Evolutionary conservation across 768 basidiomycete species (phyloP), one percentile per base, ranked within the genome.

Genomic region (Collybiopsis luxurians): DNA sequence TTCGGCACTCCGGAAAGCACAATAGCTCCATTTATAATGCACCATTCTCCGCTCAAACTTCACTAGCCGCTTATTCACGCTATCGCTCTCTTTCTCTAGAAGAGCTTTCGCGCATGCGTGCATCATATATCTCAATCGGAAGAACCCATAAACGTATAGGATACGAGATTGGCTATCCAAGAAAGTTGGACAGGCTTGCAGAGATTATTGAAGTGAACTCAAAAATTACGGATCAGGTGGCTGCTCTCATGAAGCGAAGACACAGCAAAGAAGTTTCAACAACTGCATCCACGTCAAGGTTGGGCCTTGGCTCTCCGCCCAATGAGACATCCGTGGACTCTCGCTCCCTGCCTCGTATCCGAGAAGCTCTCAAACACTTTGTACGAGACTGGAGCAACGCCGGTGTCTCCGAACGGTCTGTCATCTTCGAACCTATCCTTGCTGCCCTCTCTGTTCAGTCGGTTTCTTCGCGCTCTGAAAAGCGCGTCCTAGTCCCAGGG

Each of bases 311-410:
- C 30, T 27, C 34, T 9, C 28, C 30, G 7, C 12, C 17, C 17
- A 46, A 23, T 45, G 24, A 69, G 36, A 53, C 63, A 45, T 40
- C 62, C 11, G 42, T 55, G 23, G 30, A 52, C 34, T 40, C 24
- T 38, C 56, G 59, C 6, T 45, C 27, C 17, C 63, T 85, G 11
- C 75, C 73, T 23, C 74, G 82, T 13, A 81, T 81, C 4, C 70
- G 80, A 11, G 85, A 88, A 66, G 67, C 83, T 1, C 64, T 90
- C 58, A 86, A 86, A 67, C 87, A 89, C 64, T 85, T 86, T 58
- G 75, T 88, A 23, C 75, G 87, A 4, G 87, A 90, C 63, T 89
- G 87, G 87, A 86, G 84, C 61, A 65, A 66, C 5, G 83, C 85
- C 57, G 86, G 86, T 1, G 62, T 65, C 1, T 39, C 36, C 5